Conservation (phyloP, 371 early-diverging fungal species). For the Lichtheimia ramosa region DNA sequence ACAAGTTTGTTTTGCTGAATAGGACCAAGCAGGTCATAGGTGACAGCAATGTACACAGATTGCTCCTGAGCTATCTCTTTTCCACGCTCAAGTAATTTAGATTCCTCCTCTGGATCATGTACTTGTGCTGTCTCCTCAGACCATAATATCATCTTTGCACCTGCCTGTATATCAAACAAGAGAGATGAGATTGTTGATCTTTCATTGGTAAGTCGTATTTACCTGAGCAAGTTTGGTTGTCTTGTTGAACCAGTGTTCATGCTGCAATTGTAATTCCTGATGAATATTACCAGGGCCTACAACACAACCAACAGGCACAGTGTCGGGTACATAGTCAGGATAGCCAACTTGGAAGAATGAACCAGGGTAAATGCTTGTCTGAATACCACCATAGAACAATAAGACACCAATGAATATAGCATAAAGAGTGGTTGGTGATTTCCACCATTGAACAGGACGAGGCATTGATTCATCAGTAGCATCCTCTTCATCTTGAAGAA, state of each 20-base stretch:
- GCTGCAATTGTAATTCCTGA: conserved; percentile 8
- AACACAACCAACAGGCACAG: conserved; percentile 35
- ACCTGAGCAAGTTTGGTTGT: conserved; percentile 22
- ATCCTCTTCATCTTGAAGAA: neutral
- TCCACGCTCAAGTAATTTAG: conserved; percentile 25
- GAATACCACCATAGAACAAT: conserved; percentile 25
- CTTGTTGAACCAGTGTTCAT: conserved; percentile 31
- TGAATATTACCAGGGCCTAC: conserved; percentile 22
- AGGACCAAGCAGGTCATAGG: conserved; percentile 29
- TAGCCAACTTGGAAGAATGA: conserved; percentile 34
- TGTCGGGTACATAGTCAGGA: conserved; percentile 25
- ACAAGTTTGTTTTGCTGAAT: conserved; percentile 43
- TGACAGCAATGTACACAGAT: conserved; percentile 41
- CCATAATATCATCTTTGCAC: conserved; percentile 52
- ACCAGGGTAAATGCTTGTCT: conserved; percentile 19
- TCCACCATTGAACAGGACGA: neutral
- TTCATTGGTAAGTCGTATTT: neutral
- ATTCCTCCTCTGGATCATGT: conserved; percentile 19
- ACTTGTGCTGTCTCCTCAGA: conserved; percentile 35
- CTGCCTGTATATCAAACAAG: conserved; percentile 19
- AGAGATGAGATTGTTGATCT: neutral
- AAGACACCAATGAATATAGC: conserved; percentile 9
- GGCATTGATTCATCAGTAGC: neutral
- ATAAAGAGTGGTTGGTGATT: conserved; percentile 18
- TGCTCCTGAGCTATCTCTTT: conserved; percentile 33